Base-by-base conservation (phyloP, 345 rosid species). In the Balakata baccata region DNA sequence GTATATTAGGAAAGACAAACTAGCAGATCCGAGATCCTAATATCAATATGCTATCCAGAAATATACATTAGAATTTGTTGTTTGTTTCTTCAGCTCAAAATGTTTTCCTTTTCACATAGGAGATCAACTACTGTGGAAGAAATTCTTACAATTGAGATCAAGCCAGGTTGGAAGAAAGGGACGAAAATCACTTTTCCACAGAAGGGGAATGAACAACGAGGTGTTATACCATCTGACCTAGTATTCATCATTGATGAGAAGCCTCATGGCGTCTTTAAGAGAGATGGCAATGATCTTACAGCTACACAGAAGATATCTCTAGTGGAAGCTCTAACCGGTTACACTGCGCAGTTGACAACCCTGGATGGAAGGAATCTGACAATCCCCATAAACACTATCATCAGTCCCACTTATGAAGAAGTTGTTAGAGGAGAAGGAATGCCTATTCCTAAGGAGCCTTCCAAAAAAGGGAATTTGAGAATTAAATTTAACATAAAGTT, bases 121-220 rank as follows among this genome's bases (percentile, higher is more conserved):
- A 86, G 90, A 82, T 82, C 91, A 54, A 82, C 73, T 25, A 80
- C 92, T 0, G 85, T 83, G 17, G 94, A 91, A 73, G 97, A 90
- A 82, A 89, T 90, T 57, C 89, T 91, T 43, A 77, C 92, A 8
- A 87, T 94, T 47, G 91, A 89, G 78, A 84, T 92, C 79, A 91
- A 87, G 86, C 94, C 91, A 0, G 97, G 98, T 29, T 90, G 97
- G 94, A 91, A 91, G 78, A 93, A 89, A 80, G 97, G 98, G 52
- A 91, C 96, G 13, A 94, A 90, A 79, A 85, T 91, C 49, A 94
- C 94, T 3, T 94, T 90, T 77, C 86, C 85, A 1, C 88, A 84
- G 69, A 94, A 91, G 78, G 98, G 98, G 57, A 89, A 90, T 54
- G 94, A 91, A 74, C 89, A 82, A 16, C 86, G 87, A 1, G 93